A percentile compares a stretch with the other conserved stretches of the same genome.
These are phyloP conservation scores for Mycosphaerelloides madeirae DNA, from an alignment of 2,329 filamentous ascomycete genomes.

Conservation along the genomic window DNA sequence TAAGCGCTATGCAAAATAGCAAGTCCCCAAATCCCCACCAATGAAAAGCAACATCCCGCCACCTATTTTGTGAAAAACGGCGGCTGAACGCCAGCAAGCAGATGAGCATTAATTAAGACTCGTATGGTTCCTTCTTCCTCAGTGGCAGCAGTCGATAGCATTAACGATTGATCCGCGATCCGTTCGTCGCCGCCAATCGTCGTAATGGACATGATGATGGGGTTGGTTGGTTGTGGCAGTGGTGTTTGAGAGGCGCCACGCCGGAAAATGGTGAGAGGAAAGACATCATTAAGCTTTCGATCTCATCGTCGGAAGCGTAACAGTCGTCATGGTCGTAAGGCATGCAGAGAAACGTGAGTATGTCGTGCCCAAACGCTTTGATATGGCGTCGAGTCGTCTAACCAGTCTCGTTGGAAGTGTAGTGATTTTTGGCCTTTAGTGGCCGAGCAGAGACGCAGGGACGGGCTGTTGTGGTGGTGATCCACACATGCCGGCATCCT, in stretches of 20 bases:
- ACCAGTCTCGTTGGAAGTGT: slow-evolving; percentile 11
- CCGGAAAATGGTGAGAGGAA: slow-evolving; percentile 8
- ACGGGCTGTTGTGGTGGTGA: slow-evolving; percentile 10
- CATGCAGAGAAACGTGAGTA: slow-evolving; percentile 19
- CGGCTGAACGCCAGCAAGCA: not conserved
- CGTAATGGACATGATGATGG: too few species aligned
- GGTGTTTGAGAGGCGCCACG: slow-evolving; percentile 1
- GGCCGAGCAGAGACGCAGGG: slow-evolving; percentile 9
- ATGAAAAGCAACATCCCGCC: too few species aligned
- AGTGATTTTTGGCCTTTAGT: slow-evolving; percentile 3
- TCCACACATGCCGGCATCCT: slow-evolving; percentile 23
- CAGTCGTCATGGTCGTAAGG: slow-evolving; percentile 26
- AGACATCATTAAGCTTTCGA: slow-evolving; percentile 22
- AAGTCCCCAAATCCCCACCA: slow-evolving; percentile 8
- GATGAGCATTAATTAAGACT: slow-evolving; percentile 14
- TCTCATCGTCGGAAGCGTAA: slow-evolving; percentile 24
- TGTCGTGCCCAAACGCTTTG: slow-evolving; percentile 14
- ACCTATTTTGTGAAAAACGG: too few species aligned
- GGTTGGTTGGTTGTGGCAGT: not conserved
- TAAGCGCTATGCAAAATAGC: slow-evolving; percentile 24
- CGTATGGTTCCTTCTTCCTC: slow-evolving; percentile 3
- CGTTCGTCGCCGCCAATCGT: not conserved
- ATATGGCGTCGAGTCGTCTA: slow-evolving; percentile 3
- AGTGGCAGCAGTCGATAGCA: too few species aligned
- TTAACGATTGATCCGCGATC: too few species aligned